These are phyloP conservation scores for Kernera saxatilis DNA, from an alignment of 345 rosid genomes.

Conservation along the genomic window DNA sequence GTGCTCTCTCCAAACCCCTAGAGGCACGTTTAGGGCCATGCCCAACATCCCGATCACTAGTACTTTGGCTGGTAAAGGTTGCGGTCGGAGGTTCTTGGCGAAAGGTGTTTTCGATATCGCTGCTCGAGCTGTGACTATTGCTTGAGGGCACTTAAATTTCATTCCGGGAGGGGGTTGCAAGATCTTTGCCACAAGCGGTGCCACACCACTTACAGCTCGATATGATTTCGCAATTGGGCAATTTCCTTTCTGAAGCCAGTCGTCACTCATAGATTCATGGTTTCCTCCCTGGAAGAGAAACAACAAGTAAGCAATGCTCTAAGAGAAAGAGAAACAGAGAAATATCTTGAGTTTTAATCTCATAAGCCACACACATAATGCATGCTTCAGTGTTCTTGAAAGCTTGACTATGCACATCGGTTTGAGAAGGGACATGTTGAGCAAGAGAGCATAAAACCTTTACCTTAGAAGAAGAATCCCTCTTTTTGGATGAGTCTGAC, in stretches of 20 bases:
- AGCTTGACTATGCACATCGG: background rate
- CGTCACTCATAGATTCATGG: conserved; percentile 73
- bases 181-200: conserved; percentile 84
- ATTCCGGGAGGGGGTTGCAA: conserved; percentile 78
- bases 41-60: conserved; percentile 84
- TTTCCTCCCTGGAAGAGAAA: conserved; percentile 53
- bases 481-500: conserved; percentile 58
- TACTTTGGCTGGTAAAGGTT: conserved; percentile 73
- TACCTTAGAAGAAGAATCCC: conserved; percentile 71
- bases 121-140: conserved; percentile 80
- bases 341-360: background rate
- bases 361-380: background rate
- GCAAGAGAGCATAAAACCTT: background rate
- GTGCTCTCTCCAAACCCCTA: conserved; percentile 97
- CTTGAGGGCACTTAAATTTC: conserved; percentile 68
- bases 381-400: background rate
- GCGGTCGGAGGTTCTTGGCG: conserved; percentile 93
- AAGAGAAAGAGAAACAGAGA: background rate
- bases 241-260: conserved; percentile 81
- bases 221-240: conserved; percentile 95
- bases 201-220: conserved; percentile 66
- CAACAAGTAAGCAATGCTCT: conserved; percentile 12
- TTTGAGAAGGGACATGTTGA: background rate
- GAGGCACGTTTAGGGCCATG: conserved; percentile 89
- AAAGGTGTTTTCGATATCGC: conserved; percentile 79